Conservation (phyloP, 495 filamentous ascomycete genomes). For the Copromyces sp. region DNA sequence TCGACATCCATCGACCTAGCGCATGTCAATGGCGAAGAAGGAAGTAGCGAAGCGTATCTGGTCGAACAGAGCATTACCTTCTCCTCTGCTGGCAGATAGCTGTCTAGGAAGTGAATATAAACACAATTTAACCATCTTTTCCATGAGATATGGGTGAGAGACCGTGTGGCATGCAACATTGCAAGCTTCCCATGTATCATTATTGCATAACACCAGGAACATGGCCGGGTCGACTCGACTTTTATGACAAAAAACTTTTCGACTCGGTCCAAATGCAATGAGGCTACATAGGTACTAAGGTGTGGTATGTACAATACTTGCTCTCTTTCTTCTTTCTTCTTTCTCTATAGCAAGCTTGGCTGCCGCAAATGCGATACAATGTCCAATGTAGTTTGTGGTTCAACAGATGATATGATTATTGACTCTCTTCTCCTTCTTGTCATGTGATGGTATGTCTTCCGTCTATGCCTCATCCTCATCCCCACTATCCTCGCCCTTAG, state of each 20-base stretch:
- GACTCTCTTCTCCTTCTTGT: background rate
- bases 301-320: background rate
- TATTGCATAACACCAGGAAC: background rate
- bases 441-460: background rate
- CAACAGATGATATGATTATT: background rate
- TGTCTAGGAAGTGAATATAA: too few relatives aligned
- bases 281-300: background rate
- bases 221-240: too few relatives aligned
- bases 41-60: too few relatives aligned
- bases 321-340: background rate
- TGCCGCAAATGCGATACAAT: background rate
- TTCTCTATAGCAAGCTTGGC: background rate
- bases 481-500: constrained; percentile 7
- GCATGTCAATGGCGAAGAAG: too few relatives aligned
- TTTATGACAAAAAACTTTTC: background rate
- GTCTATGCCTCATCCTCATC: background rate
- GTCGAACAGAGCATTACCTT: too few relatives aligned
- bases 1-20: too few relatives aligned
- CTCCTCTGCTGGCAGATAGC: too few relatives aligned
- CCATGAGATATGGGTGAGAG: too few relatives aligned
- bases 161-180: too few relatives aligned
- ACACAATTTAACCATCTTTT: too few relatives aligned
- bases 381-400: background rate
- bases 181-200: too few relatives aligned
- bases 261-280: background rate